These are phyloP conservation scores for Dictyophora rubrovolvata DNA, from an alignment of 768 basidiomycete genomes.

Conservation along the genomic window DNA sequence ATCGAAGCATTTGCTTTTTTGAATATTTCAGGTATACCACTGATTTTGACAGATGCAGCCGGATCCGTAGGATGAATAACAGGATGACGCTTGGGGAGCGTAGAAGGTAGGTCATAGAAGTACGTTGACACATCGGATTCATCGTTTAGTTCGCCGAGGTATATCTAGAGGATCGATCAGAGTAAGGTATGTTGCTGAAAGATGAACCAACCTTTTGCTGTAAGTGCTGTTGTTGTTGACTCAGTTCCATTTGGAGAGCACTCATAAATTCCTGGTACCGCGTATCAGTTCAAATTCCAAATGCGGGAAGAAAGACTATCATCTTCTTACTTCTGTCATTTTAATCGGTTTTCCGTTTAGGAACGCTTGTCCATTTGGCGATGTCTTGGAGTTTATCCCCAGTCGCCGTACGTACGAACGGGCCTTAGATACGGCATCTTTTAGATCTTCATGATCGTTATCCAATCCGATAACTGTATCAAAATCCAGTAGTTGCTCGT, in stretches of 20 bases:
- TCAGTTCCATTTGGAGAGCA: slow-evolving; percentile 50
- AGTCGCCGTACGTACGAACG: slow-evolving; percentile 50
- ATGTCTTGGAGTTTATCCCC: slow-evolving; percentile 30
- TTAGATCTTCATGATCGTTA: slow-evolving; percentile 6
- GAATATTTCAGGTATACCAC: slow-evolving; percentile 48
- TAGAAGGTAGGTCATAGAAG: slow-evolving; percentile 84
- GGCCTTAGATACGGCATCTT: slow-evolving; percentile 33
- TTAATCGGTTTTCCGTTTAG: slow-evolving; percentile 79
- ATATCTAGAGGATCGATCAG: slow-evolving; percentile 34
- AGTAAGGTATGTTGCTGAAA: not conserved
- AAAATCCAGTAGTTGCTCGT: slow-evolving; percentile 22
- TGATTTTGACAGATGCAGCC: slow-evolving; percentile 37
- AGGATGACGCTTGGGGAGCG: slow-evolving; percentile 59
- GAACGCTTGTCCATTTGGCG: slow-evolving; percentile 59
- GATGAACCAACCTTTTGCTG: slow-evolving; percentile 53
- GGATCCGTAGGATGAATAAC: slow-evolving; percentile 53
- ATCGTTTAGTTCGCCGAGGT: slow-evolving; percentile 46
- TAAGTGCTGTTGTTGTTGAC: slow-evolving; percentile 51
- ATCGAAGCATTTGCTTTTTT: slow-evolving; percentile 32
- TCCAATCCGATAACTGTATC: slow-evolving; percentile 25
- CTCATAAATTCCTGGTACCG: slow-evolving; percentile 49
- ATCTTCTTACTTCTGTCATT: slow-evolving; percentile 45
- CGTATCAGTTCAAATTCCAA: not conserved
- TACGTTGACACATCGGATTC: slow-evolving; percentile 52
- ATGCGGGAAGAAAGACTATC: not conserved